Percentiles rank a stretch among this genome's conserved stretches.
Evolutionary conservation across 257 asterid species (phyloP).

Genomic region (Plantago ovata): DNA sequence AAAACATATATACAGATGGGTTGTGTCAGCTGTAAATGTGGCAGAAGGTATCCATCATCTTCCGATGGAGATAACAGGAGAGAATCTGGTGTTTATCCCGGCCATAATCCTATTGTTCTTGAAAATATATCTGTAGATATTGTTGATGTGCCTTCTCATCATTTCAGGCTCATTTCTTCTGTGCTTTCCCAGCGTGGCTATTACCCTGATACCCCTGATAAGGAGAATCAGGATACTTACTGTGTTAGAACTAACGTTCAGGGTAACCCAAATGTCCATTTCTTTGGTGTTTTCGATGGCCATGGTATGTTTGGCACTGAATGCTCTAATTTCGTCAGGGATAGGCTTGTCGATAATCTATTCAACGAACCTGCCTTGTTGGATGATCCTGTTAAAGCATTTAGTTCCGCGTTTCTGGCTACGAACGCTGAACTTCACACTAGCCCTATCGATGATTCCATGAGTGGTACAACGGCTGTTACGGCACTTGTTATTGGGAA

Average conservation of each 20-base stretch:
- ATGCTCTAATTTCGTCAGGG: slow-evolving; percentile 70
- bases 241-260: slow-evolving; percentile 59
- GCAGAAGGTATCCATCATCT: slow-evolving; percentile 51
- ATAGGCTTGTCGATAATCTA: slow-evolving; percentile 68
- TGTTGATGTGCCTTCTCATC: slow-evolving; percentile 80
- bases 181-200: slow-evolving; percentile 70
- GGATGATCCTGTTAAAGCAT: slow-evolving; percentile 84
- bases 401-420: slow-evolving; percentile 55
- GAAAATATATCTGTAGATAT: slow-evolving; percentile 44
- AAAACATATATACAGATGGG: slow-evolving; percentile 53
- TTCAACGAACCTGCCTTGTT: slow-evolving; percentile 52
- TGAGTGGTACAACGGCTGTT: slow-evolving; percentile 97
- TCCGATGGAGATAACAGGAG: slow-evolving; percentile 51
- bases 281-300: slow-evolving; percentile 97
- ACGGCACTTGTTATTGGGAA: slow-evolving; percentile 72
- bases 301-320: slow-evolving; percentile 79
- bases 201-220: slow-evolving; percentile 86
- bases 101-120: slow-evolving; percentile 34
- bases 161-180: slow-evolving; percentile 59
- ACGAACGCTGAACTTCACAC: slow-evolving; percentile 77
- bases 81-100: slow-evolving; percentile 34
- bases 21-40: slow-evolving; percentile 84
- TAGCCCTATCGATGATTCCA: slow-evolving; percentile 76
- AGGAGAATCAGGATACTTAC: slow-evolving; percentile 85
- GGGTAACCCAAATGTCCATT: slow-evolving; percentile 84